A percentile compares a stretch with the other conserved stretches of the same genome.
Conservation (phyloP, 768 basidiomycete genomes). For the Leccinum subtestaceum region DNA sequence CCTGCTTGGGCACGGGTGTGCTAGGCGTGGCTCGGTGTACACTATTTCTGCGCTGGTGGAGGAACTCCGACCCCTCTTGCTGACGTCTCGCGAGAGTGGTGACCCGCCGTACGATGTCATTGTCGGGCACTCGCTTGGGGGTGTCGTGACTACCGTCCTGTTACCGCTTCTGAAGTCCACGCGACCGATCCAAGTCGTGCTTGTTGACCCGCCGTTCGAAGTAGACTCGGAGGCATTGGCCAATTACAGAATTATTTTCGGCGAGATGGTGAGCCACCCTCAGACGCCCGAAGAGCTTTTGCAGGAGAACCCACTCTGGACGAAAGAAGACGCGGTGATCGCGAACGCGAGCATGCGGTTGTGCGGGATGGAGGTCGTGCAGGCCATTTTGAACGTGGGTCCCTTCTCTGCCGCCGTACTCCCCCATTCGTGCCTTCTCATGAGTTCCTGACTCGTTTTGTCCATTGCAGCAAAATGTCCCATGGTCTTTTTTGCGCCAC, state of each 20-base stretch:
- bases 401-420: background rate
- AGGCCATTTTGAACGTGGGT: conserved; percentile 15
- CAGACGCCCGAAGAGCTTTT: background rate
- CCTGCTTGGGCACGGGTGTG: conserved; percentile 21
- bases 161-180: conserved; percentile 14
- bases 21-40: conserved; percentile 10
- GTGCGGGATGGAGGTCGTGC: conserved; percentile 8
- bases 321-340: conserved; percentile 7
- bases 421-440: background rate
- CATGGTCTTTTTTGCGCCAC: conserved; percentile 20
- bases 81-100: background rate
- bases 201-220: conserved; percentile 21
- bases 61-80: conserved; percentile 11
- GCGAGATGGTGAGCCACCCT: background rate
- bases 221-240: background rate
- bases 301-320: background rate
- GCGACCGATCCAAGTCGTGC: conserved; percentile 9
- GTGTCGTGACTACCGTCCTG: conserved; percentile 8
- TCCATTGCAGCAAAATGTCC: conserved; percentile 17
- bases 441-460: background rate
- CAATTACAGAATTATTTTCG: background rate
- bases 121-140: conserved; percentile 26
- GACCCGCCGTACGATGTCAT: conserved; percentile 13
- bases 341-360: background rate
- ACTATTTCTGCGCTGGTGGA: conserved; percentile 12